Evolutionary conservation across 164 flowering plant genomes (phyloP).

Genomic region (Aristolochia californica): DNA sequence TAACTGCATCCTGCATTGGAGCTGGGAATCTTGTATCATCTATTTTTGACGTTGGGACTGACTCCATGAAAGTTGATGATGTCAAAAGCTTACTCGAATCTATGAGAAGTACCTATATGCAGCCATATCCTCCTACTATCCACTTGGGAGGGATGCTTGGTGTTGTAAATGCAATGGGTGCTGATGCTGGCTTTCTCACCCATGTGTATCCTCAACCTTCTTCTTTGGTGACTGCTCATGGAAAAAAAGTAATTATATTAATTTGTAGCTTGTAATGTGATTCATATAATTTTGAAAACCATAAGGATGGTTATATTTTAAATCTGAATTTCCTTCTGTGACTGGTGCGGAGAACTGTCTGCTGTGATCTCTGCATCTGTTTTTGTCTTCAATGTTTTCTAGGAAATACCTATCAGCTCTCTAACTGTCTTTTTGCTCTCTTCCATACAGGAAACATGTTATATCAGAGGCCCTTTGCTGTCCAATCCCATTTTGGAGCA

Average conservation of each 20-base stretch:
- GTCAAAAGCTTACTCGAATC: conserved; percentile 45
- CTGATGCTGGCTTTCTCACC: conserved; percentile 50
- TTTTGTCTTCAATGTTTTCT: no score
- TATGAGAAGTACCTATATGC: conserved; percentile 51
- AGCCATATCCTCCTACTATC: conserved; percentile 42
- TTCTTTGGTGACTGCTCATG: conserved; percentile 14
- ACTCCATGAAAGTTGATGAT: conserved; percentile 35
- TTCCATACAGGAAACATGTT: conserved; percentile 41
- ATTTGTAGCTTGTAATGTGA: no score
- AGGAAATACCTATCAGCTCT: neutral
- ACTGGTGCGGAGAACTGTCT: neutral
- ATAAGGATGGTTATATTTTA: no score
- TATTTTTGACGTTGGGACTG: conserved; percentile 63
- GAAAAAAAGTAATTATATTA: conserved; percentile 32
- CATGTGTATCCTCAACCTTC: conserved; percentile 14
- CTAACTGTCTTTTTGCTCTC: conserved; percentile 5
- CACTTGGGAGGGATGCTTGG: conserved; percentile 94
- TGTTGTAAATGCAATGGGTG: conserved; percentile 84
- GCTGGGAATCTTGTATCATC: conserved; percentile 74
- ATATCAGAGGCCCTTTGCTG: conserved; percentile 52
- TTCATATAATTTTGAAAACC: no score
- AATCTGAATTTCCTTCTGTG: neutral
- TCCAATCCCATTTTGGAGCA: conserved; percentile 49
- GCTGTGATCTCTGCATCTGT: no score
- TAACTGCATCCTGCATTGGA: conserved; percentile 79